These are phyloP conservation scores for Diaporthe citri DNA, from an alignment of 2,329 filamentous ascomycete species.

Conservation along the genomic window DNA sequence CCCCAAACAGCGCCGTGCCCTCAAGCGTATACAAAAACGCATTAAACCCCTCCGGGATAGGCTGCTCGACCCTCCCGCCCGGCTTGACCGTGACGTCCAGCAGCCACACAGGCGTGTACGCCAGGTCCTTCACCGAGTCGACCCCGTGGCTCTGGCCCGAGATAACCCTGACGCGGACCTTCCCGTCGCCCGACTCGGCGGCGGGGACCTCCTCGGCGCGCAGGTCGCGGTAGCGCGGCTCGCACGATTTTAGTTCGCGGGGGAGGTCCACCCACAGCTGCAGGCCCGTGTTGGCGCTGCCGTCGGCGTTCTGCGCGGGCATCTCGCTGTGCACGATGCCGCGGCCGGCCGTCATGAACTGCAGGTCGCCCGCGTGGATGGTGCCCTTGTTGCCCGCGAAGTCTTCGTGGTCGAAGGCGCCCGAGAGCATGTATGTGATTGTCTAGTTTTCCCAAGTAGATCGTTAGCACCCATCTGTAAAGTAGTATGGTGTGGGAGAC, in stretches of 20 bases:
- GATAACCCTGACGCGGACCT: conserved; percentile 89
- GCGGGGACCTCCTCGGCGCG: conserved; percentile 82
- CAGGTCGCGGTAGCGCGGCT: conserved; percentile 92
- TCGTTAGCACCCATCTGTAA: conserved; percentile 63
- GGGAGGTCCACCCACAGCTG: conserved; percentile 98
- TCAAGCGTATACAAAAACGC: conserved; percentile 89
- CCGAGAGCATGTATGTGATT: conserved; percentile 90
- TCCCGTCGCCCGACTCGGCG: conserved; percentile 77
- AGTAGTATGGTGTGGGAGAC: not conserved
- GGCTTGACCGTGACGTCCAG: conserved; percentile 85
- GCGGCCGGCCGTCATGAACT: conserved; percentile 96
- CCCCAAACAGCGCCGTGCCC: conserved; percentile 76
- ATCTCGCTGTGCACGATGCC: conserved; percentile 98
- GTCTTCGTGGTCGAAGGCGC: conserved; percentile 91
- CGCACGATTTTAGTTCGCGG: conserved; percentile 83
- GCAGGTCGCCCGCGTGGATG: conserved; percentile 87
- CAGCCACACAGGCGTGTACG: conserved; percentile 98
- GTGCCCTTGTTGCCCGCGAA: conserved; percentile 89
- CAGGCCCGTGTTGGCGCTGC: conserved; percentile 84
- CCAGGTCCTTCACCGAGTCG: conserved; percentile 88
- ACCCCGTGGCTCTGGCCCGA: conserved; percentile 86
- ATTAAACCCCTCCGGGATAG: conserved; percentile 86
- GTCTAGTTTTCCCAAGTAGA: conserved; percentile 79
- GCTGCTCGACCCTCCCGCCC: conserved; percentile 81
- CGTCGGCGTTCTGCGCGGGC: conserved; percentile 83